These are phyloP conservation scores for Lizonia empirigonia DNA, from an alignment of 2,329 filamentous ascomycete species.

Conservation along the genomic window DNA sequence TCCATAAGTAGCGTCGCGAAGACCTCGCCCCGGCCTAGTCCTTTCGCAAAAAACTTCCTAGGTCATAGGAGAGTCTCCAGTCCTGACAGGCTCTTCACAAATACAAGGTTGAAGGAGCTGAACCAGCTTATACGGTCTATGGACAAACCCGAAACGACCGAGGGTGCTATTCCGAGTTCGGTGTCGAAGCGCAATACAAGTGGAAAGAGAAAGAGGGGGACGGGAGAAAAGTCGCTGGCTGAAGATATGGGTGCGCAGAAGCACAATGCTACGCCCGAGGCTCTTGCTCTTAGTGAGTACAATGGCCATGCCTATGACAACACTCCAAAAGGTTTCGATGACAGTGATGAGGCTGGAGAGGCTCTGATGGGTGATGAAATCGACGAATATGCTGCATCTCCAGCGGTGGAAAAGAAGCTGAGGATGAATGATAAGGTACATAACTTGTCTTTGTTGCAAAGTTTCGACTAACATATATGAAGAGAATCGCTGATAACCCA, in stretches of 20 bases:
- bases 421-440: not conserved
- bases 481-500: not conserved
- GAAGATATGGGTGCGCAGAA: not conserved
- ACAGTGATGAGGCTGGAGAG: not conserved
- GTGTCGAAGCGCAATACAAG: too few relatives aligned
- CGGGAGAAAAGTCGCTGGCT: not conserved
- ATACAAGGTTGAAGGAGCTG: not conserved
- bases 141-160: not conserved
- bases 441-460: not conserved
- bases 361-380: not conserved
- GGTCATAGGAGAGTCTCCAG: not conserved
- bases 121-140: not conserved
- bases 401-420: not conserved
- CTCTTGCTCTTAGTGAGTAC: not conserved
- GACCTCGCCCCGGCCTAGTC: not conserved
- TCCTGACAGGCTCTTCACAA: not conserved
- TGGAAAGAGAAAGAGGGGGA: too few relatives aligned
- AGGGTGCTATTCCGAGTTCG: not conserved
- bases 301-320: not conserved
- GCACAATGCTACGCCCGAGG: not conserved
- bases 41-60: not conserved
- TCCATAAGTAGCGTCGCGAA: not conserved
- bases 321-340: too few relatives aligned
- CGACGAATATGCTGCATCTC: not conserved
- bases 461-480: not conserved